Evolutionary conservation across 352 stramenopile genomes (phyloP).

Genomic region (Saprolegnia diclina): DNA sequence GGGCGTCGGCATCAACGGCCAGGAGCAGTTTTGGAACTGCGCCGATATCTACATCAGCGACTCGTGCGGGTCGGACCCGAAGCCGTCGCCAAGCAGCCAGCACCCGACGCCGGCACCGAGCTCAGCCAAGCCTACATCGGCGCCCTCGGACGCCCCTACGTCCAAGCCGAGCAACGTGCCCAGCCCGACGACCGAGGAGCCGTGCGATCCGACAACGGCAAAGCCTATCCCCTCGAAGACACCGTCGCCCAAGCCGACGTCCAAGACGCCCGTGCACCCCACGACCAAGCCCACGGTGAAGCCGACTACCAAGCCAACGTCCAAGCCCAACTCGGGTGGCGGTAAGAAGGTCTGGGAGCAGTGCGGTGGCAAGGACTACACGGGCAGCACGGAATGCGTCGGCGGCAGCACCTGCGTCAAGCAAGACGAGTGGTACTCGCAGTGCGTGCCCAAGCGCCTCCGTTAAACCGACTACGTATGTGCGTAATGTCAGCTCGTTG

Average conservation of each 20-base stretch:
- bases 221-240: too few species aligned
- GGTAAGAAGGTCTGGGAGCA: slow-evolving; percentile 5
- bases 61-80: slow-evolving; percentile 2
- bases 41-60: slow-evolving; percentile 27
- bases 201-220: too few species aligned
- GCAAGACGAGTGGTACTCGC: slow-evolving; percentile 20
- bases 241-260: neutral
- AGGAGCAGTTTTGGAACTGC: slow-evolving; percentile 30
- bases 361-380: slow-evolving; percentile 22
- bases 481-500: too few species aligned
- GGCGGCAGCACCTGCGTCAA: slow-evolving; percentile 5
- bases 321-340: neutral
- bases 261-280: neutral
- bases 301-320: neutral
- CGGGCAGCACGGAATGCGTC: neutral
- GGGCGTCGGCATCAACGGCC: slow-evolving; percentile 13
- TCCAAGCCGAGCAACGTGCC: too few species aligned
- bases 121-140: neutral
- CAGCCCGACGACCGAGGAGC: too few species aligned
- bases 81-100: neutral
- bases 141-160: neutral
- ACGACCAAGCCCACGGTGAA: neutral
- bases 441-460: slow-evolving; percentile 13
- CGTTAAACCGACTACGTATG: too few species aligned
- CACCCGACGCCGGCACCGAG: neutral